These are phyloP conservation scores for Neurospora sp. DNA, from an alignment of 495 filamentous ascomycete species.

Conservation along the genomic window DNA sequence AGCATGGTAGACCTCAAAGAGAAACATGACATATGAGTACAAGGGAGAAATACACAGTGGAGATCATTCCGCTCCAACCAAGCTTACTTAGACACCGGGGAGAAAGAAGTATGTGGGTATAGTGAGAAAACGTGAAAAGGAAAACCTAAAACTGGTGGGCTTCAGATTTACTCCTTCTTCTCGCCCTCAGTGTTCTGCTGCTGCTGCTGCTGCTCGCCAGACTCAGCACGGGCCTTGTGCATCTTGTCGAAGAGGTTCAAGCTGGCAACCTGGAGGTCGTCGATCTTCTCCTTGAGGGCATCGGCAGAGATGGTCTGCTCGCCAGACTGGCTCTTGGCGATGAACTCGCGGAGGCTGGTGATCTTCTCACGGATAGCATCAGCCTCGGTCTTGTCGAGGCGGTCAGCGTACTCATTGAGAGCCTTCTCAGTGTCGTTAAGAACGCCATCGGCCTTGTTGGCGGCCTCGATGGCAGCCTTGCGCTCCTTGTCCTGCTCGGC, in stretches of 20 bases:
- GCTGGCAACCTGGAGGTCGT: slow-evolving; percentile 91
- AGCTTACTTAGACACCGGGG: slow-evolving; percentile 22
- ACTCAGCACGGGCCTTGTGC: slow-evolving; percentile 84
- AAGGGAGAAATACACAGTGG: slow-evolving; percentile 26
- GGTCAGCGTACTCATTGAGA: slow-evolving; percentile 90
- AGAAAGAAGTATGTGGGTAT: slow-evolving; percentile 18
- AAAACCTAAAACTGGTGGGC: slow-evolving; percentile 28
- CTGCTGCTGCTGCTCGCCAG: slow-evolving; percentile 33
- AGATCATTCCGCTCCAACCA: slow-evolving; percentile 19
- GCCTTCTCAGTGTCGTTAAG: slow-evolving; percentile 98
- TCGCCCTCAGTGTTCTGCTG: slow-evolving; percentile 57
- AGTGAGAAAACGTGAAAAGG: slow-evolving; percentile 9
- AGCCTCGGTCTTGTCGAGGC: slow-evolving; percentile 92
- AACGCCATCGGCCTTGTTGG: slow-evolving; percentile 95
- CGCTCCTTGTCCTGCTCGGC: slow-evolving; percentile 93
- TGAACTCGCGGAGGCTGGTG: slow-evolving; percentile 71
- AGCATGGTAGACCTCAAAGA: slow-evolving; percentile 13
- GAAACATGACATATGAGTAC: slow-evolving; percentile 34
- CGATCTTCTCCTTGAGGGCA: slow-evolving; percentile 95
- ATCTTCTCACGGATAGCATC: slow-evolving; percentile 94
- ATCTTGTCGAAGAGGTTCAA: slow-evolving; percentile 99
- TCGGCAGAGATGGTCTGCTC: slow-evolving; percentile 76
- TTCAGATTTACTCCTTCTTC: slow-evolving; percentile 54
- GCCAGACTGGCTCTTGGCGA: slow-evolving; percentile 89
- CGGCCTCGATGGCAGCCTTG: slow-evolving; percentile 85